phyloP scores from a whole-genome alignment of 306 rosid species.

The Benincasa hispida region DNA sequence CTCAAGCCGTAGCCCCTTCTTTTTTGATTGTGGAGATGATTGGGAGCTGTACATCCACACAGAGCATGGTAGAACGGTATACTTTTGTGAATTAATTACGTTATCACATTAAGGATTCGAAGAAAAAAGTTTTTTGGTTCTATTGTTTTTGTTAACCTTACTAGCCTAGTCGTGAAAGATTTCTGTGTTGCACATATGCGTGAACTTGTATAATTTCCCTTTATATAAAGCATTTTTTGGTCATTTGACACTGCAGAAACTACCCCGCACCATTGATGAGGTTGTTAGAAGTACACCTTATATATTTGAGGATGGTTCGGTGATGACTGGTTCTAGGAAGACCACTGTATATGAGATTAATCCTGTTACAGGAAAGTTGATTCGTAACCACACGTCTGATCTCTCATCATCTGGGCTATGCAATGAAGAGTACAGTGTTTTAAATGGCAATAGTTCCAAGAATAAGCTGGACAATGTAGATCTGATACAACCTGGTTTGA shows the following conservation, averaged over 20 bases:
- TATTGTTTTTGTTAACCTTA: not conserved
- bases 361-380: conserved; percentile 41
- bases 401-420: conserved; percentile 20
- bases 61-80: conserved; percentile 54
- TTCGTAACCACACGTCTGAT: conserved; percentile 24
- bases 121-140: not conserved
- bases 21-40: conserved; percentile 63
- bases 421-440: conserved; percentile 15
- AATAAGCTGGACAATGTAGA: conserved; percentile 12
- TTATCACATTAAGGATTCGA: not conserved
- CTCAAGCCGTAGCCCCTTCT: conserved; percentile 11
- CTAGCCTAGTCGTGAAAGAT: not conserved
- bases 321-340: conserved; percentile 57
- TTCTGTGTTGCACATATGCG: not conserved
- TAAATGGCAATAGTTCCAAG: not conserved
- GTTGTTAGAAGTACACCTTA: conserved; percentile 43
- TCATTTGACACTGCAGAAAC: conserved; percentile 39
- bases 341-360: conserved; percentile 55
- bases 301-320: conserved; percentile 49
- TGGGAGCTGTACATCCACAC: conserved; percentile 49
- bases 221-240: not conserved
- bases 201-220: not conserved
- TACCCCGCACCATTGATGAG: conserved; percentile 37
- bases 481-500: conserved; percentile 21
- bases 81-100: not conserved